Conservation (phyloP, 345 rosid species). For the Brassica carinata region DNA sequence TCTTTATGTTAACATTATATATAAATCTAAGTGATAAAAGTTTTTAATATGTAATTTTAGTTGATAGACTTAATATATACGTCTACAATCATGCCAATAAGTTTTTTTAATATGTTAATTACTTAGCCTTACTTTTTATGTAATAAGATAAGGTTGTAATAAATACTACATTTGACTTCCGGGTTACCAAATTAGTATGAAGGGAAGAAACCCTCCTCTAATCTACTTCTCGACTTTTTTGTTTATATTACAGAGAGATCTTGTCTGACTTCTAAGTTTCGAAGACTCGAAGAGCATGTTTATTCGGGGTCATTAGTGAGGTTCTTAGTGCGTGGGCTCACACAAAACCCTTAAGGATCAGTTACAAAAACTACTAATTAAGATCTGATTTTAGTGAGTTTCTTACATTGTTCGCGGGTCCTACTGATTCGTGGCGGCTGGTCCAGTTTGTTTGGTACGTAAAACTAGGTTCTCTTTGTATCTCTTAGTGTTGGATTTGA, state of each 20-base stretch:
- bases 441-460: not conserved
- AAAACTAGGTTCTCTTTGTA: not conserved
- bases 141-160: not conserved
- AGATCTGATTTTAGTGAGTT: no score
- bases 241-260: not conserved
- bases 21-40: no score
- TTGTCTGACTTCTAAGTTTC: not conserved
- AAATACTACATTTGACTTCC: not conserved
- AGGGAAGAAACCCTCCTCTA: not conserved
- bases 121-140: not conserved
- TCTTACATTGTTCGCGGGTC: no score
- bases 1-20: not conserved
- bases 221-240: not conserved
- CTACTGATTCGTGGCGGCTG: not conserved
- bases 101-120: not conserved
- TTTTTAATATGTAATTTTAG: not conserved
- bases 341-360: no score
- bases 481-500: not conserved
- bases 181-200: not conserved
- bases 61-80: not conserved
- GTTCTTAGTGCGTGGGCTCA: no score
- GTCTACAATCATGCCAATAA: not conserved
- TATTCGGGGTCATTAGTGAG: no score
- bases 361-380: no score
- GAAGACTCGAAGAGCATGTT: not conserved